Percentiles rank a stretch among this genome's conserved stretches.
Conservation (phyloP, 2,329 filamentous ascomycete genomes). For the Aspergillus ibericus region DNA sequence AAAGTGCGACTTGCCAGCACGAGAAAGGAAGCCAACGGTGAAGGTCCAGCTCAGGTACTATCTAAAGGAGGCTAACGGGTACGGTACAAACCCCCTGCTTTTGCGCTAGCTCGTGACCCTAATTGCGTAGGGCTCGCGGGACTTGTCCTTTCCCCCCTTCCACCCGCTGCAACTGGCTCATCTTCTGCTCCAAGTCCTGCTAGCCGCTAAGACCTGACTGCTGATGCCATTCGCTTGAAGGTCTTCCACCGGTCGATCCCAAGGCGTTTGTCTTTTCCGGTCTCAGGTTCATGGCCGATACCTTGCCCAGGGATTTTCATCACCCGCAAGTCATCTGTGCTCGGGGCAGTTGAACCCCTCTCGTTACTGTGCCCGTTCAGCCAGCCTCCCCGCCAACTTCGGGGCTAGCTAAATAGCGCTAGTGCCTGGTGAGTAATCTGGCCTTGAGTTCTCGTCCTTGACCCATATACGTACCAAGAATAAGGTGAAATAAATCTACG, state of each 20-base stretch:
- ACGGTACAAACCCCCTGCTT: not conserved
- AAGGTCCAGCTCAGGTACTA: not conserved
- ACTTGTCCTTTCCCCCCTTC: not conserved
- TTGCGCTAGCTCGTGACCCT: slow-evolving; percentile 2
- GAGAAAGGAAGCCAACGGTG: not conserved
- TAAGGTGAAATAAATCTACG: not conserved
- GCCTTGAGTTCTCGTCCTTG: not conserved
- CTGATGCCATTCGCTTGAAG: not conserved
- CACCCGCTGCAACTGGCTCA: not conserved
- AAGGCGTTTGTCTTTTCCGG: not conserved
- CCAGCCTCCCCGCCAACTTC: not conserved
- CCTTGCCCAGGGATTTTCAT: not conserved
- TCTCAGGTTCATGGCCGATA: not conserved
- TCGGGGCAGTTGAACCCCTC: not conserved
- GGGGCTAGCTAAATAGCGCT: not conserved
- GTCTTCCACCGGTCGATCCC: not conserved
- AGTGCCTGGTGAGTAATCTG: not conserved
- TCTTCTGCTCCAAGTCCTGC: not conserved
- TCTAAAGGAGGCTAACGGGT: not conserved
- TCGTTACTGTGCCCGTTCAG: not conserved
- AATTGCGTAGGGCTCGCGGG: not conserved
- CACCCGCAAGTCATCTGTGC: not conserved
- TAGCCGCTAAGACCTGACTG: not conserved
- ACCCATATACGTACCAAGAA: not conserved
- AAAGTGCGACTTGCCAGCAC: not conserved